Percentiles rank a stretch among this genome's conserved stretches.
phyloP scores from a whole-genome alignment of 768 basidiomycete genomes.

The Kwoniella heveanensis region DNA sequence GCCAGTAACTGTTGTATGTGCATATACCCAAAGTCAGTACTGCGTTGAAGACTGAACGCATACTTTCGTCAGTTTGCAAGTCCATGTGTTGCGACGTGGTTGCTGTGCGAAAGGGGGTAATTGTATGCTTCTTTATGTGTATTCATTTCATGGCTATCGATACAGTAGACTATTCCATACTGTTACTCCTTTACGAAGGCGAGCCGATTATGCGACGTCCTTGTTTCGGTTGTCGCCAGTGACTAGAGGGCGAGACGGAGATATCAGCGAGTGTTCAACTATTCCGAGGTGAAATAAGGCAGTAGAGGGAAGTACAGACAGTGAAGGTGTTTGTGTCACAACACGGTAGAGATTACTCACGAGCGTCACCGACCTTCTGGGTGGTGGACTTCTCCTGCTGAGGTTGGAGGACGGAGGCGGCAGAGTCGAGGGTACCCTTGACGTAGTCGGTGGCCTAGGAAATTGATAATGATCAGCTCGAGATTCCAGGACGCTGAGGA shows the following conservation, averaged over 20 bases:
- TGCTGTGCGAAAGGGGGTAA: too few species aligned
- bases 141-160: slow-evolving; percentile 7
- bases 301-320: too few species aligned
- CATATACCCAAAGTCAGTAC: too few species aligned
- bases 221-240: slow-evolving; percentile 49
- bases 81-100: too few species aligned
- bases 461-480: too few species aligned
- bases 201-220: slow-evolving; percentile 28
- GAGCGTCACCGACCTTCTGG: slow-evolving; percentile 48
- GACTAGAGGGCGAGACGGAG: slow-evolving; percentile 1
- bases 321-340: too few species aligned
- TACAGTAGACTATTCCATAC: slow-evolving; percentile 2
- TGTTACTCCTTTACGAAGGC: background rate
- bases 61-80: too few species aligned
- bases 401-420: slow-evolving; percentile 47
- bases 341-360: slow-evolving; percentile 18
- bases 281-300: background rate
- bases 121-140: too few species aligned
- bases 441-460: slow-evolving; percentile 36
- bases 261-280: background rate
- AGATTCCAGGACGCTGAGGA: too few species aligned
- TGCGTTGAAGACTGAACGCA: too few species aligned
- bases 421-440: slow-evolving; percentile 42
- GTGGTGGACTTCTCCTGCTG: slow-evolving; percentile 51
- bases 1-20: too few species aligned